Base-by-base conservation (phyloP, 768 basidiomycete genomes). In the Boletus insuetus region DNA sequence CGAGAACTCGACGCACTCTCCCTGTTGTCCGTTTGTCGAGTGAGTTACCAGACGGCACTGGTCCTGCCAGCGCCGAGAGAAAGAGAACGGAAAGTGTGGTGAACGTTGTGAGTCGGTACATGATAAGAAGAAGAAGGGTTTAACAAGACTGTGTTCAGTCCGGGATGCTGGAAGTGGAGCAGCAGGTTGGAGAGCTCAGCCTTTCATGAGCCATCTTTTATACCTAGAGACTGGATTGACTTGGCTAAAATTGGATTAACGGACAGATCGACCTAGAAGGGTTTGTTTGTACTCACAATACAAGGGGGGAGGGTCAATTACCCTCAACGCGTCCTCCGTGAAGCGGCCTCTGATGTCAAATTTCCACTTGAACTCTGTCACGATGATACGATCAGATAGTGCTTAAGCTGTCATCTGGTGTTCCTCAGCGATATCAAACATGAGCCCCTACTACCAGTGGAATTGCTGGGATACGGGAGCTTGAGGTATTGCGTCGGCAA, bases 21-120 rank as follows among this genome's bases (percentile, higher is more conserved):
- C 87, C 87, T 12, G 34, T 35, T 3, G n/a, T 79, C 46, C 83
- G 77, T 66, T 78, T 80, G 51, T 81, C 77, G 29, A 84, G 73
- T 31, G 69, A 58, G 16, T 58, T 55, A 53, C 63, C 62, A 17
- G 40, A 12, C 9, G 40, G 67, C 59, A 56, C 69, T 60, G 53
- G 64, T 11, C 77, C 65, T 10, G 79, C 81, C 54, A 77, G 60
- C 35, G 67, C 64, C 46, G 76, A 53, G 49, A 78, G 61, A 54
- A 79, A 46, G 58, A 77, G 71, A 47, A 74, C 66, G 64, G 79
- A 71, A 63, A 84, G 57, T 31, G 74, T 65, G 58, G 71, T 57
- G 53, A 75, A 49, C 47, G 74, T 42, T 59, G 61, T 54, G 16
- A 24, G 24, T 32, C 35, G 46, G 53, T 42, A 39, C 67, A 68